Conservation (phyloP, 257 asterid genomes). For the Avicennia marina region DNA sequence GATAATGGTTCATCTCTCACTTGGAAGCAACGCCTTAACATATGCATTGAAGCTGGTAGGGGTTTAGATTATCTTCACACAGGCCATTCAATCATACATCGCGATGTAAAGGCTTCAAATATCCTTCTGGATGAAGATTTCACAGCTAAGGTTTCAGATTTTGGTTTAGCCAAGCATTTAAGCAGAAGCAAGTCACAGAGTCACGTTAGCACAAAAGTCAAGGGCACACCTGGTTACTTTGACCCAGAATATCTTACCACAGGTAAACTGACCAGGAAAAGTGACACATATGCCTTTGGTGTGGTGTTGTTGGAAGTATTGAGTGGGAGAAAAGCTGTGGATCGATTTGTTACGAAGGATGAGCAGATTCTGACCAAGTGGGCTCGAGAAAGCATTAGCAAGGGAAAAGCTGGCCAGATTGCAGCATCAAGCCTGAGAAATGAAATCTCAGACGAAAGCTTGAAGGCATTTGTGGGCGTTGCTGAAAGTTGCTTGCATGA, state of each 20-base stretch:
- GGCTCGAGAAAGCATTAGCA: slow-evolving; percentile 18
- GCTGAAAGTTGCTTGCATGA: background rate
- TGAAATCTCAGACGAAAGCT: background rate
- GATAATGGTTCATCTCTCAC: slow-evolving; percentile 7
- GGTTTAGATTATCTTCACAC: slow-evolving; percentile 40
- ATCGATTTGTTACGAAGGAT: slow-evolving; percentile 22
- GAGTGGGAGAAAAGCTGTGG: slow-evolving; percentile 38
- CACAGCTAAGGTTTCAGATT: too few species aligned
- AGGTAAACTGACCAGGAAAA: slow-evolving; percentile 34
- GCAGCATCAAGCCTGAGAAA: background rate
- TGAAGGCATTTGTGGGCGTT: background rate
- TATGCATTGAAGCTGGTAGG: slow-evolving; percentile 37
- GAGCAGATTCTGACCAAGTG: slow-evolving; percentile 29
- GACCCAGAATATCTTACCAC: slow-evolving; percentile 39
- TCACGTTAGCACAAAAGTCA: slow-evolving; percentile 33
- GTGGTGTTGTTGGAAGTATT: slow-evolving; percentile 44
- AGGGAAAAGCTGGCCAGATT: background rate
- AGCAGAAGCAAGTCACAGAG: slow-evolving; percentile 23
- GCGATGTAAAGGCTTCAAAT: too few species aligned
- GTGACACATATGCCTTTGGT: slow-evolving; percentile 50
- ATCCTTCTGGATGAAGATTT: too few species aligned
- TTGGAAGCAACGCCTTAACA: slow-evolving; percentile 26
- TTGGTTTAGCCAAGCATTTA: slow-evolving; percentile 42
- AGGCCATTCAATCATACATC: slow-evolving; percentile 22
- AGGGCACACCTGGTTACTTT: slow-evolving; percentile 46